Evolutionary conservation across 331 rosid species (phyloP).

Genomic region (Quercus tomentella): DNA sequence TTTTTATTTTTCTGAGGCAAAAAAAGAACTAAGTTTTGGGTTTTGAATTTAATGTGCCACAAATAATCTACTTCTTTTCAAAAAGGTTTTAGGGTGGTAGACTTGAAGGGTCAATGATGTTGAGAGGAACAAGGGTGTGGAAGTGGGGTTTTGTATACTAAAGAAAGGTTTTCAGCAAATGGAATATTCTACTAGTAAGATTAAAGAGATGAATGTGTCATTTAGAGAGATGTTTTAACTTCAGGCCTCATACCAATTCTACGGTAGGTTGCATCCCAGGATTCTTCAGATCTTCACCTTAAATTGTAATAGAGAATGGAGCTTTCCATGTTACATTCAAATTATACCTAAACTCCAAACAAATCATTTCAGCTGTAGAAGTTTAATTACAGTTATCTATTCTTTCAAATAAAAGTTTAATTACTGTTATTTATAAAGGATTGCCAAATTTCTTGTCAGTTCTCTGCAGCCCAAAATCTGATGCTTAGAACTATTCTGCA

Average conservation of each 20-base stretch:
- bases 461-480: neutral
- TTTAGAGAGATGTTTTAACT: neutral
- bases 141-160: too few relatives aligned
- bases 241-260: neutral
- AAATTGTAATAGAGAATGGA: too few relatives aligned
- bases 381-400: neutral
- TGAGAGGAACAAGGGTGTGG: neutral
- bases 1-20: neutral
- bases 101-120: neutral
- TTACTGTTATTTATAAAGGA: neutral
- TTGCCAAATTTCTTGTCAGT: neutral
- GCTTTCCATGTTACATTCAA: too few relatives aligned
- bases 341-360: too few relatives aligned
- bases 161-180: too few relatives aligned
- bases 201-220: too few relatives aligned
- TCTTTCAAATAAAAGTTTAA: neutral
- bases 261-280: neutral
- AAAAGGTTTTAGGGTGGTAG: neutral
- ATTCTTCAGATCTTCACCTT: neutral
- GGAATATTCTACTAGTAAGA: too few relatives aligned
- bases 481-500: neutral
- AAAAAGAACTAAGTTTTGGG: neutral
- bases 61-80: neutral
- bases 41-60: neutral
- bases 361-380: neutral